Conservation (phyloP, 2,329 filamentous ascomycete genomes). For the Penicillium sp. region DNA sequence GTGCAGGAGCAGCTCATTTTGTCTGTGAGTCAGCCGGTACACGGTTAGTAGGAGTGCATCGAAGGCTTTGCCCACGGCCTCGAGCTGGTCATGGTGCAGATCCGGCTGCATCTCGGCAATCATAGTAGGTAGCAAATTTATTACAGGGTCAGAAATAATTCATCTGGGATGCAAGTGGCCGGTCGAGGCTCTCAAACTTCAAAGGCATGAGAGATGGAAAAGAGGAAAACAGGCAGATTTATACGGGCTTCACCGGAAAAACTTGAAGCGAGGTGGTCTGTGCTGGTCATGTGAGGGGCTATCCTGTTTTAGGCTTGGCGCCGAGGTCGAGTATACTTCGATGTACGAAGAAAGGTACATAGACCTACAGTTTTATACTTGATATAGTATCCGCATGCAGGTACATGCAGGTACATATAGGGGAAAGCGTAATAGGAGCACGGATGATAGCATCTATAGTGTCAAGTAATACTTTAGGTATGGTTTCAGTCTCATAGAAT, state of each 20-base stretch:
- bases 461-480: neutral
- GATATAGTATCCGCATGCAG: neutral
- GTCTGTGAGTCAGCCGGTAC: constrained; percentile 33
- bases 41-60: constrained; percentile 37
- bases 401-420: neutral
- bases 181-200: constrained; percentile 22
- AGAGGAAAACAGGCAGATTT: constrained; percentile 13
- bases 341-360: neutral
- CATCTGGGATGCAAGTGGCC: constrained; percentile 16
- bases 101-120: constrained; percentile 26
- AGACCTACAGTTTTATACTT: neutral
- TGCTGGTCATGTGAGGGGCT: constrained; percentile 24
- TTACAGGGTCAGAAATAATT: constrained; percentile 21
- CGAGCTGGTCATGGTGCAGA: constrained; percentile 25
- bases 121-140: constrained; percentile 18
- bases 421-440: too few relatives aligned
- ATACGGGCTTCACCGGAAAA: constrained; percentile 17
- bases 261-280: constrained; percentile 32
- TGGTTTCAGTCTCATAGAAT: accelerated
- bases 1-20: constrained; percentile 32
- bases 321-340: neutral
- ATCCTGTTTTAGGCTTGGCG: neutral
- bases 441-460: neutral
- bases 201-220: constrained; percentile 15
- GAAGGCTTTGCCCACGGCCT: constrained; percentile 33